phyloP scores from a whole-genome alignment of 192 early-diverging fungal genomes.

The Linnemannia zychae region DNA sequence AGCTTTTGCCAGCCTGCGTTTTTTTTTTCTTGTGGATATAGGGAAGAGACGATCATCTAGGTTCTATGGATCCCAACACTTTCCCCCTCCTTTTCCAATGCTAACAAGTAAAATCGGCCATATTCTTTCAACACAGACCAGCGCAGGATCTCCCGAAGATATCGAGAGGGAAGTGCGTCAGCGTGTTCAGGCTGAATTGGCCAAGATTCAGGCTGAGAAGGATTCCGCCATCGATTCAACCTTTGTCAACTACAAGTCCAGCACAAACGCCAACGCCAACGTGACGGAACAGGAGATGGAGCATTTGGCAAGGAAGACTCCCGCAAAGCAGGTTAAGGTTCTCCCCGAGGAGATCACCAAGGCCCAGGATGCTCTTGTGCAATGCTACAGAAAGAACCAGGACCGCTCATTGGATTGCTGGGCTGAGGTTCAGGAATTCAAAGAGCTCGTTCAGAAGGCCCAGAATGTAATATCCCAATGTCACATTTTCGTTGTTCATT shows the following conservation, averaged over 20 bases:
- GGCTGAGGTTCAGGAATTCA: constrained; percentile 74
- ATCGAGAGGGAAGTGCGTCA: constrained; percentile 52
- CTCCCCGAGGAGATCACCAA: constrained; percentile 55
- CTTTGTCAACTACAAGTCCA: constrained; percentile 34
- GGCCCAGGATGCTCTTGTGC: constrained; percentile 45
- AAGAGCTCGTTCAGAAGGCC: constrained; percentile 57
- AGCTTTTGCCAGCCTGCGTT: neutral
- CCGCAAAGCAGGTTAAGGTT: constrained; percentile 47
- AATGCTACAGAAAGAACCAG: constrained; percentile 60
- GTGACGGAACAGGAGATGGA: constrained; percentile 56
- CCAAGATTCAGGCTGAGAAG: constrained; percentile 45
- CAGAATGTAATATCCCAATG: constrained; percentile 32
- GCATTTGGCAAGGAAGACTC: constrained; percentile 32
- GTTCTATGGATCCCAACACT: too few species aligned
- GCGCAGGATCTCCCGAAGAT: constrained; percentile 33
- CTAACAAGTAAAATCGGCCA: neutral
- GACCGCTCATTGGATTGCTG: constrained; percentile 70
- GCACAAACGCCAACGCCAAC: constrained; percentile 43
- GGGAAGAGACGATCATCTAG: neutral
- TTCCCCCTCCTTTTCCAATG: too few species aligned
- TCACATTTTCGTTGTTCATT: neutral
- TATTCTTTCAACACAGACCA: constrained; percentile 8
- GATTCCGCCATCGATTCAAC: constrained; percentile 19
- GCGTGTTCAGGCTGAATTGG: constrained; percentile 47
- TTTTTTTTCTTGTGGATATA: neutral